Conservation (phyloP, 331 rosid genomes). For the Malus hybrid region DNA sequence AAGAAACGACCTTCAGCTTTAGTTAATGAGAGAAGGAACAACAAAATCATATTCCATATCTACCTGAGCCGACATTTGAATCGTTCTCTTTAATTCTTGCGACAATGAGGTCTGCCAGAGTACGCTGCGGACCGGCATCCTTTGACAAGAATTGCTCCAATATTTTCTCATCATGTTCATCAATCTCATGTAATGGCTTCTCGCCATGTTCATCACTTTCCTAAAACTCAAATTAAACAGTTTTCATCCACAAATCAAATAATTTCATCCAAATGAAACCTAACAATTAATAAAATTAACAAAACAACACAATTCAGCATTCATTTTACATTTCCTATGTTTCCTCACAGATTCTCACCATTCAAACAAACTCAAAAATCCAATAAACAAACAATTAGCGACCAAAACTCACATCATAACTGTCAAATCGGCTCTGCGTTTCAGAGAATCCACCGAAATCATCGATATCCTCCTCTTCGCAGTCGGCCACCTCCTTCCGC, state of each 20-base stretch:
- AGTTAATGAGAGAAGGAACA: neutral
- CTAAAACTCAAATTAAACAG: conserved; percentile 14
- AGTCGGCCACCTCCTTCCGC: neutral
- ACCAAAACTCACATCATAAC: conserved; percentile 15
- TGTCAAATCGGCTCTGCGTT: conserved; percentile 33
- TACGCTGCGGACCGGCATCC: conserved; percentile 33
- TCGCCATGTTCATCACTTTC: conserved; percentile 61
- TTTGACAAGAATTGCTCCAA: conserved; percentile 49
- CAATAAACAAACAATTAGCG: neutral
- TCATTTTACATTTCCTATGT: neutral
- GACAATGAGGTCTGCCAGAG: conserved; percentile 63
- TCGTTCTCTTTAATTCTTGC: conserved; percentile 60
- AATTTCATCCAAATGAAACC: neutral
- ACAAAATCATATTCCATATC: neutral
- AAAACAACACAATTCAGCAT: neutral
- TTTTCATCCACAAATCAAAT: neutral
- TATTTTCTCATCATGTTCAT: conserved; percentile 57
- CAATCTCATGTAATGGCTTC: conserved; percentile 36
- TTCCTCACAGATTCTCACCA: neutral
- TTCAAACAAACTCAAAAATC: neutral
- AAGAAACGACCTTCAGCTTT: neutral
- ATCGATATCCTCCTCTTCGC: conserved; percentile 45
- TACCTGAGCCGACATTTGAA: conserved; percentile 47
- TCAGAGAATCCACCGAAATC: conserved; percentile 48
- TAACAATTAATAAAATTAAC: neutral